These are phyloP conservation scores for Fusarium sp. DNA, from an alignment of 2,329 filamentous ascomycete genomes.

Conservation along the genomic window DNA sequence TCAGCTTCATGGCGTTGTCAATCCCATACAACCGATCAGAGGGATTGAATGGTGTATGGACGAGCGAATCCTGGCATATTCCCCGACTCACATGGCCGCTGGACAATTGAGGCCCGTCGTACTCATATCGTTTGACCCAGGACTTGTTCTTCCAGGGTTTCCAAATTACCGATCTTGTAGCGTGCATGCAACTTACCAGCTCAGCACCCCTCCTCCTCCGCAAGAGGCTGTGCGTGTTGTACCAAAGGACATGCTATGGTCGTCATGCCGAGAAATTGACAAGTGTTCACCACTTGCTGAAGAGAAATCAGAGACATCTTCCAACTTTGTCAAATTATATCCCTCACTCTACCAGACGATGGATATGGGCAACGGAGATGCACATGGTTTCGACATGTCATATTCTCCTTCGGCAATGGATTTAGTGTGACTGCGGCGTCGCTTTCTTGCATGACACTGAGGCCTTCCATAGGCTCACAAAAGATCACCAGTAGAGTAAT, in stretches of 20 bases:
- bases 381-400: conserved; percentile 42
- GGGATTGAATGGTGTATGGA: conserved; percentile 61
- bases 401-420: not conserved
- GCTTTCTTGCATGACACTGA: conserved; percentile 12
- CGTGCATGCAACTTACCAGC: not conserved
- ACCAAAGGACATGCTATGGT: not conserved
- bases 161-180: conserved; percentile 19
- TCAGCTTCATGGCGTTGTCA: conserved; percentile 57
- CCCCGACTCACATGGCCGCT: conserved; percentile 38
- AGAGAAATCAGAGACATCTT: not conserved
- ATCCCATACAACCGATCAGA: conserved; percentile 52
- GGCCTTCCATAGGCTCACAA: conserved; percentile 16
- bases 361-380: conserved; percentile 37
- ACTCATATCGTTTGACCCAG: conserved; percentile 53
- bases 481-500: not conserved
- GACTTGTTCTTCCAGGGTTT: conserved; percentile 43
- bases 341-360: conserved; percentile 36
- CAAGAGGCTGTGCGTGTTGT: not conserved
- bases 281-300: not conserved
- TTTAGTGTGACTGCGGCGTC: conserved; percentile 8
- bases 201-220: not conserved
- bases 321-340: conserved; percentile 16
- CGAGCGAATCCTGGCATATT: conserved; percentile 64
- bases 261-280: conserved; percentile 3
- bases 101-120: conserved; percentile 42